Conservation (phyloP, 805 yeast genomes). For the Starmerella powellii region DNA sequence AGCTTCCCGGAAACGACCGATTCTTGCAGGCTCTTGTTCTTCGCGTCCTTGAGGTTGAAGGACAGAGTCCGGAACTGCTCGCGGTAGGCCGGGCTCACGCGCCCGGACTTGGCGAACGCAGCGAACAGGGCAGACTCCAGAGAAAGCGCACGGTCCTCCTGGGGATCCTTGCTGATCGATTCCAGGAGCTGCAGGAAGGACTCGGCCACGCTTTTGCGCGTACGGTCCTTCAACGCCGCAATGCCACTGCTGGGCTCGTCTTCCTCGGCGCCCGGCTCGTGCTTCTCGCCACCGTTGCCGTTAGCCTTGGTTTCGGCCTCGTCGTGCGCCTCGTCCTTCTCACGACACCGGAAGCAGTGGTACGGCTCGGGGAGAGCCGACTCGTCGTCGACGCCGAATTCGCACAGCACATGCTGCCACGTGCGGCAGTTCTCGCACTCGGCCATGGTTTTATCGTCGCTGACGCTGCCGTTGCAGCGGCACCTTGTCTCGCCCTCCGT, state of each 20-base stretch:
- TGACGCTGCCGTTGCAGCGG: conserved; percentile 33
- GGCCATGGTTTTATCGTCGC: conserved; percentile 41
- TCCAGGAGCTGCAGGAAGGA: conserved; percentile 30
- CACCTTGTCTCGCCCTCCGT: conserved; percentile 16
- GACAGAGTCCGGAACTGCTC: conserved; percentile 56
- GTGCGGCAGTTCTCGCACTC: conserved; percentile 52
- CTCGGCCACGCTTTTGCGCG: conserved; percentile 6
- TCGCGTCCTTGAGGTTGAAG: conserved; percentile 46
- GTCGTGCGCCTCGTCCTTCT: background rate
- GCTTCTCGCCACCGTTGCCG: background rate
- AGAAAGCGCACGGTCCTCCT: conserved; percentile 33
- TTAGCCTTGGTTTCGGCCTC: background rate
- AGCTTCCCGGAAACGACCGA: conserved; percentile 46
- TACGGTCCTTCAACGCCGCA: background rate
- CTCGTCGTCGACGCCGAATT: conserved; percentile 36
- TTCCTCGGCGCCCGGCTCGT: background rate
- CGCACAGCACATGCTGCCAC: conserved; percentile 61
- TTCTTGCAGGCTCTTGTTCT: conserved; percentile 44
- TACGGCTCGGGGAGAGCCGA: conserved; percentile 42
- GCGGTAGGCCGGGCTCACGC: conserved; percentile 40
- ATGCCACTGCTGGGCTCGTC: too few species aligned
- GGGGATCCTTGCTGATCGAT: background rate
- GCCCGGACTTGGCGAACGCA: conserved; percentile 28
- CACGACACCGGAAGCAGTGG: conserved; percentile 41
- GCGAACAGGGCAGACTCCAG: conserved; percentile 42